Base-by-base conservation (phyloP, 495 filamentous ascomycete genomes). In the Trichoderma reesei region DNA sequence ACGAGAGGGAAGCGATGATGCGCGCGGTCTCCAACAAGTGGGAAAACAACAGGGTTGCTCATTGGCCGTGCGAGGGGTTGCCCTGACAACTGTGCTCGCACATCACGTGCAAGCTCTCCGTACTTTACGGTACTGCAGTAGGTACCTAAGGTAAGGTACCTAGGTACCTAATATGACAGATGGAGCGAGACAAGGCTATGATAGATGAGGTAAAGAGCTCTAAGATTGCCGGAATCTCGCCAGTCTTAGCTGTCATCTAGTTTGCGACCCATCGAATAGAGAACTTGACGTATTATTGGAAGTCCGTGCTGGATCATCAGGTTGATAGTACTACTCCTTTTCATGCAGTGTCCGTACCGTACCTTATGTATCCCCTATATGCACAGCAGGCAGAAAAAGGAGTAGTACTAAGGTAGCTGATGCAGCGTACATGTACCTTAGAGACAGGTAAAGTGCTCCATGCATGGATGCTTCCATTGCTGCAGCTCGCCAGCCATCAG, bases 221-320 rank as follows among this genome's bases (percentile, higher is more conserved):
- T 48, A 48, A 48, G 44, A 48, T 48, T 48, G 44, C 16, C 44
- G 44, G 18, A 48, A 48, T 48, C n/a, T 48, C 44, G 44, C 44
- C 18, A 48, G 20, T 9, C 26, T 26, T 9, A 9, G n/a, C 6
- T 18, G 44, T 48, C 44, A 48, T 48, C 13, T 8, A 48, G 18
- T 9, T 18, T 48, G 16, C 44, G 16, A 48, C n/a, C 44, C 38
- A 11, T 39, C 6, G 11, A 39, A 39, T 39, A 11, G 38, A 6
- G 11, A 11, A 26, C 1, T 26, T 11, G 38, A 6, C 38, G 38
- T 48, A 20, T 48, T 14, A 13, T 48, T 48, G 5, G 18, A 48
- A 18, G 16, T 48, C n/a, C 18, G 3, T 20, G 16, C 44, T 48
- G 16, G 16, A 20, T n/a, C 26, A 26, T 26, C 26, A 26, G 1